Conservation (phyloP, 208 protist species). For the Acanthamoeba royreba region DNA sequence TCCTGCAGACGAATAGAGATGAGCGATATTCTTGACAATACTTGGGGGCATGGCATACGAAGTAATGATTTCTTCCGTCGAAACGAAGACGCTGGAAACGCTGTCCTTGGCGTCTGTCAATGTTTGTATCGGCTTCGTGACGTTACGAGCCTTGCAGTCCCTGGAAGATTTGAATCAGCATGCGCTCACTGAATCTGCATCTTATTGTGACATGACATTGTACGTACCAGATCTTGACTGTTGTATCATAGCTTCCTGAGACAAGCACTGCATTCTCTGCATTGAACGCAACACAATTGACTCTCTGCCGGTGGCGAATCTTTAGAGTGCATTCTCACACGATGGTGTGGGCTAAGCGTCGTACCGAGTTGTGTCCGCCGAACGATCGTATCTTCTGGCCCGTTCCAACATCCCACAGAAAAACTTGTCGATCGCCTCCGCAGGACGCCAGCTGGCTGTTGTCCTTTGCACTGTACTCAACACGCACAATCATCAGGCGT, state of each 20-base stretch:
- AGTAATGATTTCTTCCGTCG: constrained; percentile 47
- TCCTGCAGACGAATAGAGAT: no score
- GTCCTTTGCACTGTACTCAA: constrained; percentile 22
- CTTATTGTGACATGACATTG: no score
- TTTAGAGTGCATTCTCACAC: no score
- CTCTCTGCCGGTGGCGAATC: not conserved
- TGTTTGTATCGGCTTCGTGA: constrained; percentile 51
- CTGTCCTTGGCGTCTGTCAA: constrained; percentile 58
- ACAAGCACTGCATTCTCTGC: constrained; percentile 29
- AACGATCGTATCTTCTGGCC: constrained; percentile 48
- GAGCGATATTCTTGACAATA: no score
- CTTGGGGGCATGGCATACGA: no score
- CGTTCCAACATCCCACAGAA: constrained; percentile 58
- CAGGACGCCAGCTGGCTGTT: constrained; percentile 57
- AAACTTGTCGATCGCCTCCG: constrained; percentile 57
- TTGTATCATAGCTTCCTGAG: constrained; percentile 54
- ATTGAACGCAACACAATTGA: constrained; percentile 53
- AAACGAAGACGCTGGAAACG: constrained; percentile 21
- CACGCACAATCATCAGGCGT: no score
- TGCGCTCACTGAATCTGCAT: no score
- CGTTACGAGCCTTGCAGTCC: constrained; percentile 20
- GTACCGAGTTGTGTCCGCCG: constrained; percentile 53
- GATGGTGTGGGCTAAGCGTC: no score
- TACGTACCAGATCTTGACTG: constrained; percentile 26
- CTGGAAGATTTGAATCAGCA: no score